These are phyloP conservation scores for Sporisorium exsertum DNA, from an alignment of 1,284 basidiomycete genomes.

Conservation along the genomic window DNA sequence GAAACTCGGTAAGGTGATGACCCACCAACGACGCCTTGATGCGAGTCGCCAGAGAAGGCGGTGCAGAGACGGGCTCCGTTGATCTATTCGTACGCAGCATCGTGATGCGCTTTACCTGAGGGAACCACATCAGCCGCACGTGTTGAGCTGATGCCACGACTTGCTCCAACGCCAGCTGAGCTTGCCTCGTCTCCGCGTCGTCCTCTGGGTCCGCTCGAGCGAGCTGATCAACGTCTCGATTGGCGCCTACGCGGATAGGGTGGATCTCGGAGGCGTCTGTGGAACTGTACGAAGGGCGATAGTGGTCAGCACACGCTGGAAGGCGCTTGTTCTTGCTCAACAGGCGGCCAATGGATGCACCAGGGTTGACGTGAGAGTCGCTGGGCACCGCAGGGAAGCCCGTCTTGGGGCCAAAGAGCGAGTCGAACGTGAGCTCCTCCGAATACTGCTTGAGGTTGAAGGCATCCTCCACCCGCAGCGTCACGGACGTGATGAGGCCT, in stretches of 20 bases:
- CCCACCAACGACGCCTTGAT: slow-evolving; percentile 40
- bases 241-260: slow-evolving; percentile 28
- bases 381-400: slow-evolving; percentile 34
- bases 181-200: slow-evolving; percentile 66
- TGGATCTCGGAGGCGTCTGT: slow-evolving; percentile 35
- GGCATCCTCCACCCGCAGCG: slow-evolving; percentile 82
- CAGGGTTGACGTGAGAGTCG: slow-evolving; percentile 23
- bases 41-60: slow-evolving; percentile 20
- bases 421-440: slow-evolving; percentile 77
- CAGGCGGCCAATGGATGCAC: slow-evolving; percentile 46
- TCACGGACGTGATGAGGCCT: slow-evolving; percentile 84
- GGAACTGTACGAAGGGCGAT: slow-evolving; percentile 35
- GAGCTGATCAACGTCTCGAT: slow-evolving; percentile 29
- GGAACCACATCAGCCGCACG: slow-evolving; percentile 95
- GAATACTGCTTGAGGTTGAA: slow-evolving; percentile 86
- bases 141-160: slow-evolving; percentile 77
- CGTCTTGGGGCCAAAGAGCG: slow-evolving; percentile 72
- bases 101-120: slow-evolving; percentile 80
- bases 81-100: slow-evolving; percentile 82
- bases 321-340: slow-evolving; percentile 55
- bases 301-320: slow-evolving; percentile 35
- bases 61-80: slow-evolving; percentile 70
- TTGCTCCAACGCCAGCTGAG: slow-evolving; percentile 73
- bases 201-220: slow-evolving; percentile 39
- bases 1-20: slow-evolving; percentile 46